Evolutionary conservation across 1,284 basidiomycete species (phyloP).

Genomic region (Erythrobasidium hasegawianum): DNA sequence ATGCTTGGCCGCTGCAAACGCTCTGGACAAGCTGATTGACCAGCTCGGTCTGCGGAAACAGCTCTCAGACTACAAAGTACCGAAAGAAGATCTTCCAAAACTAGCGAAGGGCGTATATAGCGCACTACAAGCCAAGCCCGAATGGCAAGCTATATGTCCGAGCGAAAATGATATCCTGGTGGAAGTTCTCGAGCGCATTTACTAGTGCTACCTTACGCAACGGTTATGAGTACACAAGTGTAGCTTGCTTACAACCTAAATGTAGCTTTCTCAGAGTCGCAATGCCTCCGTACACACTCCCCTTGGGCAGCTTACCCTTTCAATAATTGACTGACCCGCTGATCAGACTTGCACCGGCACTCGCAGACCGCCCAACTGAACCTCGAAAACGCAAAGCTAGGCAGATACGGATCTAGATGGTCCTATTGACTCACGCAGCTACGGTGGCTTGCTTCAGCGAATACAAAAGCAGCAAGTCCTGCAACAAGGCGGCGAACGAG

Average conservation of each 20-base stretch:
- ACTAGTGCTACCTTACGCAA: too few species aligned
- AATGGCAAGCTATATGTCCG: constrained; percentile 27
- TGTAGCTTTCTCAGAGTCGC: not conserved
- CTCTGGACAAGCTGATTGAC: constrained; percentile 55
- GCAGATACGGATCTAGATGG: not conserved
- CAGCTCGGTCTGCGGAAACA: constrained; percentile 59
- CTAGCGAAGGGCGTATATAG: constrained; percentile 55
- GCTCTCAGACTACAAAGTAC: constrained; percentile 61
- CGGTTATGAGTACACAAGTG: not conserved
- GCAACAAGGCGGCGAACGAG: too few species aligned
- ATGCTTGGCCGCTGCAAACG: constrained; percentile 11
- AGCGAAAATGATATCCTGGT: constrained; percentile 7
- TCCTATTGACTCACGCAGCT: not conserved
- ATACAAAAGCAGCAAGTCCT: too few species aligned
- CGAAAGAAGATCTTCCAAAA: constrained; percentile 55
- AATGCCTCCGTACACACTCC: not conserved
- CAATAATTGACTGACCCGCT: too few species aligned
- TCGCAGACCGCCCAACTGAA: too few species aligned
- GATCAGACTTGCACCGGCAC: too few species aligned
- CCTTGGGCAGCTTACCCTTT: not conserved
- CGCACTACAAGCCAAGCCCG: constrained; percentile 14
- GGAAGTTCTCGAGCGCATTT: constrained; percentile 20
- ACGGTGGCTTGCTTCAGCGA: not conserved
- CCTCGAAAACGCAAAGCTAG: too few species aligned
- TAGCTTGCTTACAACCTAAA: not conserved